Percentiles rank a stretch among this genome's conserved stretches.
Evolutionary conservation across 257 asterid genomes (phyloP).

Genomic region (Primulina huaijiensis): DNA sequence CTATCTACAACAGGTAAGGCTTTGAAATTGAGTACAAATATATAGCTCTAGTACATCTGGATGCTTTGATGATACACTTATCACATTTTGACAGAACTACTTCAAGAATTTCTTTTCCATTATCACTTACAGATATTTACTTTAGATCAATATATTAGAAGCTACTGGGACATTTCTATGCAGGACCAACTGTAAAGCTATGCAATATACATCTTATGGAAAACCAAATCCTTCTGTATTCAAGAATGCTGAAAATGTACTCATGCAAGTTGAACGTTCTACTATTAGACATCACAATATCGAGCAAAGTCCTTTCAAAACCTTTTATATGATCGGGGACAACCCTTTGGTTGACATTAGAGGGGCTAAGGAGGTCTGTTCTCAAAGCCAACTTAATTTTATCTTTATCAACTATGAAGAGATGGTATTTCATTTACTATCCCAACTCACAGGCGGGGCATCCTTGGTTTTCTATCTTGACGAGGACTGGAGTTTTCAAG

Average conservation of each 20-base stretch:
- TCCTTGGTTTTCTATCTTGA: conserved; percentile 89
- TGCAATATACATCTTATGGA: conserved; percentile 82
- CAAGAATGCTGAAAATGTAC: conserved; percentile 64
- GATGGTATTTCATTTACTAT: background rate
- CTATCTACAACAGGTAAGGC: conserved; percentile 71
- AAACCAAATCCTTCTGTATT: conserved; percentile 79
- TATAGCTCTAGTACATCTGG: conserved; percentile 3
- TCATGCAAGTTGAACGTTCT: conserved; percentile 46
- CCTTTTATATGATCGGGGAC: conserved; percentile 87
- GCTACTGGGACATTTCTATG: conserved; percentile 19
- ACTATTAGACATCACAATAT: conserved; percentile 23
- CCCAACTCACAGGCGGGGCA: conserved; percentile 59
- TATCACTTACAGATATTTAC: background rate
- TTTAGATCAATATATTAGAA: background rate
- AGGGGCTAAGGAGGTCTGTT: conserved; percentile 78
- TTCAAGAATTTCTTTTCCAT: conserved; percentile 4
- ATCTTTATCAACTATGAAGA: conserved; percentile 2
- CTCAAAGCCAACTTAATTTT: conserved; percentile 14
- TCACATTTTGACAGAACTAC: background rate
- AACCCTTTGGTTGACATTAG: conserved; percentile 79
- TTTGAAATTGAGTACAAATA: background rate
- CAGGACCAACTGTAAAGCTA: conserved; percentile 52
- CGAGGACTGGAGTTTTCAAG: conserved; percentile 85
- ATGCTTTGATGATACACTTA: background rate
- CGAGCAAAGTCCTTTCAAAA: conserved; percentile 39